phyloP scores from a whole-genome alignment of 768 basidiomycete genomes.

The Mycena rebaudengoi region DNA sequence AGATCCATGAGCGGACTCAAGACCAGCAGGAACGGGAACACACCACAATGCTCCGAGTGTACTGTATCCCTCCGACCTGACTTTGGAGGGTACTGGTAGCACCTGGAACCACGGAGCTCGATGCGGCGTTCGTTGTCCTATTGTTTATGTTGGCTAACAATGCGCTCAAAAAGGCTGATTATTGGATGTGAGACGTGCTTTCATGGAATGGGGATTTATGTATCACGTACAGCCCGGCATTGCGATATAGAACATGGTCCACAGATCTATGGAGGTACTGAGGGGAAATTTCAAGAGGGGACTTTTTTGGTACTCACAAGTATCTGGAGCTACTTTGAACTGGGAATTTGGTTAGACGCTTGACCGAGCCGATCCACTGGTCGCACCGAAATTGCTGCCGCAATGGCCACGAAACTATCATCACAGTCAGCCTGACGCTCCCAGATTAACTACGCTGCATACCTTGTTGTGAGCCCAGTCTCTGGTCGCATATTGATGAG shows the following conservation, averaged over 20 bases:
- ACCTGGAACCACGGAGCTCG: not conserved
- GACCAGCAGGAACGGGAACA: not conserved
- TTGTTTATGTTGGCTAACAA: slow-evolving; percentile 24
- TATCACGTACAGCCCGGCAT: slow-evolving; percentile 25
- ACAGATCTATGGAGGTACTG: slow-evolving; percentile 10
- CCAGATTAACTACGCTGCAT: not conserved
- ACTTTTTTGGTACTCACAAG: not conserved
- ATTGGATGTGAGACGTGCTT: no score
- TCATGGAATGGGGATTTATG: no score
- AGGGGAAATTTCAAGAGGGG: not conserved
- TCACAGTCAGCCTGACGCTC: not conserved
- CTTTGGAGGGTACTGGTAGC: not conserved
- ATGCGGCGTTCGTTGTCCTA: slow-evolving; percentile 4
- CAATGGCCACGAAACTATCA: slow-evolving; percentile 21
- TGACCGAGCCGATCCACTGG: not conserved
- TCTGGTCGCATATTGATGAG: not conserved
- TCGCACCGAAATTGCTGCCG: slow-evolving; percentile 19
- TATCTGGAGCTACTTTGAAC: slow-evolving; percentile 20
- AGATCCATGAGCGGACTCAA: no score
- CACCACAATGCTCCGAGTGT: slow-evolving; percentile 10
- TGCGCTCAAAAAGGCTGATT: slow-evolving; percentile 20
- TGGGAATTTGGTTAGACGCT: not conserved
- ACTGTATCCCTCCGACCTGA: not conserved
- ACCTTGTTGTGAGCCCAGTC: slow-evolving; percentile 24
- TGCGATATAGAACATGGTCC: slow-evolving; percentile 14